A percentile compares a stretch with the other conserved stretches of the same genome.
phyloP scores from a whole-genome alignment of 106 monocot species.

The Dactylorhiza incarnata region DNA sequence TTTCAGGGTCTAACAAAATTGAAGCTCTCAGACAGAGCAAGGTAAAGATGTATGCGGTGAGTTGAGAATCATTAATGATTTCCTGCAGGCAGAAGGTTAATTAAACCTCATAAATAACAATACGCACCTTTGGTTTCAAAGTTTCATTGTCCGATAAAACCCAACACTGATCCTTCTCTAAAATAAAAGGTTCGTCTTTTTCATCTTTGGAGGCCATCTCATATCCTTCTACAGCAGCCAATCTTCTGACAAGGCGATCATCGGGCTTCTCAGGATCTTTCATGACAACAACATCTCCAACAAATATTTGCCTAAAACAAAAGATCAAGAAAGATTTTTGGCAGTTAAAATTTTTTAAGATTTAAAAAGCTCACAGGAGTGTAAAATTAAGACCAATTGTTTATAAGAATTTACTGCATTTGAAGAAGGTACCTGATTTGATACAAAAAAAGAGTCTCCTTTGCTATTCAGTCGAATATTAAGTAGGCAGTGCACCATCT shows the following conservation, averaged over 20 bases:
- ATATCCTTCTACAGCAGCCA: slow-evolving; percentile 91
- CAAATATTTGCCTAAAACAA: slow-evolving; percentile 54
- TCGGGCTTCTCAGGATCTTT: slow-evolving; percentile 85
- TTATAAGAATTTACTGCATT: not conserved
- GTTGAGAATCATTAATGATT: not conserved
- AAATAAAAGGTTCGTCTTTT: slow-evolving; percentile 85
- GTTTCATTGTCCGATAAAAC: slow-evolving; percentile 68
- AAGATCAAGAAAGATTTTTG: not conserved
- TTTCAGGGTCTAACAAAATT: not conserved
- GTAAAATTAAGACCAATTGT: not conserved
- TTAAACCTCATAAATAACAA: not conserved
- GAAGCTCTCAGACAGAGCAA: not conserved
- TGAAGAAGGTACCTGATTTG: not conserved
- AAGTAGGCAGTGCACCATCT: not conserved
- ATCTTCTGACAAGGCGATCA: slow-evolving; percentile 68
- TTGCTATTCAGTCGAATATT: not conserved
- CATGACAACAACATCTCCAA: slow-evolving; percentile 88
- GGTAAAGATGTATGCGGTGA: not conserved
- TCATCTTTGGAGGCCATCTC: slow-evolving; percentile 87
- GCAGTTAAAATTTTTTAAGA: not conserved
- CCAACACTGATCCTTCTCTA: slow-evolving; percentile 90
- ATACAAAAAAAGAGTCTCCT: not conserved
- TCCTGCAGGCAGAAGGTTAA: not conserved
- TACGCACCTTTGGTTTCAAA: slow-evolving; percentile 66
- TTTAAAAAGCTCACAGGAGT: not conserved